Evolutionary conservation across 768 basidiomycete species (phyloP).

Genomic region (Podaxis pistillaris): DNA sequence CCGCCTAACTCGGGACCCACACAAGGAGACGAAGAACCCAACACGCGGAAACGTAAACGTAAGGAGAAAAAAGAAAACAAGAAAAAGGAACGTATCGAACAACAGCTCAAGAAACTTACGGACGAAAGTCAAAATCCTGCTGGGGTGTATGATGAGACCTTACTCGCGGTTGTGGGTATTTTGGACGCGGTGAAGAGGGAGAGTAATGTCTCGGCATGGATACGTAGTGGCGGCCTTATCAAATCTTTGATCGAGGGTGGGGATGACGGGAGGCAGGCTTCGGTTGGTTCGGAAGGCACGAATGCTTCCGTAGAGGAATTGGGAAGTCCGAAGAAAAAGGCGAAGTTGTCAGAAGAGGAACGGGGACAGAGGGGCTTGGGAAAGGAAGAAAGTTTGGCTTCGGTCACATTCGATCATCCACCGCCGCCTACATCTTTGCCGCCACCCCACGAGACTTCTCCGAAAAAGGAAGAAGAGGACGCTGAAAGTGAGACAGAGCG

Average conservation of each 20-base stretch:
- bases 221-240: conserved; percentile 52
- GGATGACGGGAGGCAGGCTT: conserved; percentile 2
- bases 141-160: conserved; percentile 45
- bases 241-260: neutral
- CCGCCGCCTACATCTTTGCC: conserved; percentile 1
- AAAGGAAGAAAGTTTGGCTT: neutral
- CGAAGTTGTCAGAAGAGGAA: neutral
- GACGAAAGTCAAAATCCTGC: conserved; percentile 2
- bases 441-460: neutral
- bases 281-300: neutral
- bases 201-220: conserved; percentile 68
- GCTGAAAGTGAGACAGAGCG: conserved; percentile 8
- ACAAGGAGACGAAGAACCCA: conserved; percentile 3
- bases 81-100: neutral
- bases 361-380: neutral
- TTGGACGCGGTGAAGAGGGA: conserved; percentile 58
- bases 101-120: conserved; percentile 15
- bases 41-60: conserved; percentile 17
- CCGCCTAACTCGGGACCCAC: neutral
- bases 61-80: conserved; percentile 19
- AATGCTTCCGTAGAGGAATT: neutral
- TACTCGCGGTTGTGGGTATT: conserved; percentile 68
- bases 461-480: neutral
- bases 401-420: neutral
- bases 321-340: conserved; percentile 13